Evolutionary conservation across 2,329 filamentous ascomycete genomes (phyloP).

Genomic region (Alternaria gansuensis): DNA sequence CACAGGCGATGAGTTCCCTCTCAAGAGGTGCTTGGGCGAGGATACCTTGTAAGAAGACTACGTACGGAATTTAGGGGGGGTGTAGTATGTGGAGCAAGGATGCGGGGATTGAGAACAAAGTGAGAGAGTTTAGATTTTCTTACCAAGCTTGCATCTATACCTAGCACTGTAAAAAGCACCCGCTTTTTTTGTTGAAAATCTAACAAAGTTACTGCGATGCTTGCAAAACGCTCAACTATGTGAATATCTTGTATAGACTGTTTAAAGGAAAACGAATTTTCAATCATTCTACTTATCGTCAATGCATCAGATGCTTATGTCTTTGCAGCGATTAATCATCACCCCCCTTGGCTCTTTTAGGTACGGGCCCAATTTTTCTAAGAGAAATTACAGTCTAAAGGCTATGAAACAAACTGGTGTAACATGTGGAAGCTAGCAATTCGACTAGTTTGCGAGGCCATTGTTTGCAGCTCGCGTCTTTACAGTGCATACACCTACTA

Average conservation of each 20-base stretch:
- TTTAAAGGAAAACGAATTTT: neutral
- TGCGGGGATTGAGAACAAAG: neutral
- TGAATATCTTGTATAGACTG: neutral
- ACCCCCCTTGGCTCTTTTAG: too few relatives aligned
- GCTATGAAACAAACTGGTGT: too few relatives aligned
- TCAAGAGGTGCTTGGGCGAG: conserved; percentile 52
- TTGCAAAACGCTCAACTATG: neutral
- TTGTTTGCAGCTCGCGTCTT: too few relatives aligned
- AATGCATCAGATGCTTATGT: too few relatives aligned
- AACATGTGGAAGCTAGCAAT: too few relatives aligned
- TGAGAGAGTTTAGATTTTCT: neutral
- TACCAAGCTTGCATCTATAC: neutral
- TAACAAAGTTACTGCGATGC: neutral
- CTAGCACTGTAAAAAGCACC: neutral
- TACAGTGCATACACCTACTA: too few relatives aligned
- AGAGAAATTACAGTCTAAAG: too few relatives aligned
- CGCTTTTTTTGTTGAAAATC: neutral
- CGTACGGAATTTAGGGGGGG: neutral
- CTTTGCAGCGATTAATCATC: too few relatives aligned
- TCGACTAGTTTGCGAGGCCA: too few relatives aligned
- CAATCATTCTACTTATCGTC: too few relatives aligned
- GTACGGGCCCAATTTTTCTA: too few relatives aligned
- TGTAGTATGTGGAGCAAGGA: neutral
- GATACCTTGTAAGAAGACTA: conserved; percentile 36
- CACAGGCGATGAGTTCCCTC: conserved; percentile 49